A percentile compares a stretch with the other conserved stretches of the same genome.
Evolutionary conservation across 1,139 yeast species (phyloP).

Genomic region (Yamadazyma kanchanaburiensis): DNA sequence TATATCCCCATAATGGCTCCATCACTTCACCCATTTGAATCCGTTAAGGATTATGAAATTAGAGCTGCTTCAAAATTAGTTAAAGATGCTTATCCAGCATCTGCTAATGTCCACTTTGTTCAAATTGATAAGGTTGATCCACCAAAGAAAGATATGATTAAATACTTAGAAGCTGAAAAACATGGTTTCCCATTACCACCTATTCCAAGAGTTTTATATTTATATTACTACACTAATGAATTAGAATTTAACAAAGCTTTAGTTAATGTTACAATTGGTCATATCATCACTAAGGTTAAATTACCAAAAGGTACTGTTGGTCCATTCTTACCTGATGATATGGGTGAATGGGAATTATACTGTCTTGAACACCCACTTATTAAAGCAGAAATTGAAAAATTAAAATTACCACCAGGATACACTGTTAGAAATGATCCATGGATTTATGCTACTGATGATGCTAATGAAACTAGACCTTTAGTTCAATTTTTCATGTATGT

Average conservation of each 20-base stretch:
- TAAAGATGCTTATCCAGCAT: constrained; percentile 53
- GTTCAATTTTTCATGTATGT: constrained; percentile 79
- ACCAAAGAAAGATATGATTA: constrained; percentile 71
- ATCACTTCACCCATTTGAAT: constrained; percentile 57
- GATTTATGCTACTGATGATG: constrained; percentile 82
- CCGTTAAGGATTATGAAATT: constrained; percentile 65
- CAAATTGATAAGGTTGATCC: constrained; percentile 77
- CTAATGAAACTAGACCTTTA: constrained; percentile 57
- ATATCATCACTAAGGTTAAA: constrained; percentile 54
- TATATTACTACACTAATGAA: constrained; percentile 60
- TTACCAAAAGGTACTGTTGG: constrained; percentile 68
- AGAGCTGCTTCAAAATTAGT: constrained; percentile 59
- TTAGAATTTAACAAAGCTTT: constrained; percentile 68
- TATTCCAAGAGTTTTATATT: constrained; percentile 65
- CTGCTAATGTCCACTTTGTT: constrained; percentile 59
- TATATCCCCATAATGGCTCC: constrained; percentile 8
- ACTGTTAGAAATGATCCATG: constrained; percentile 74
- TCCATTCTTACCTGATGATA: constrained; percentile 72
- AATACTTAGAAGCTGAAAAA: constrained; percentile 67
- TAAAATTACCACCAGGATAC: constrained; percentile 54
- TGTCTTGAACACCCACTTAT: constrained; percentile 57
- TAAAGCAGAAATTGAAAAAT: constrained; percentile 59
- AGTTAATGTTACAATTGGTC: constrained; percentile 64
- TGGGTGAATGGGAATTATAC: constrained; percentile 50
- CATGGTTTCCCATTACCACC: constrained; percentile 54